Base-by-base conservation (phyloP, 768 basidiomycete species). In the Tricholoma hemisulphureum region DNA sequence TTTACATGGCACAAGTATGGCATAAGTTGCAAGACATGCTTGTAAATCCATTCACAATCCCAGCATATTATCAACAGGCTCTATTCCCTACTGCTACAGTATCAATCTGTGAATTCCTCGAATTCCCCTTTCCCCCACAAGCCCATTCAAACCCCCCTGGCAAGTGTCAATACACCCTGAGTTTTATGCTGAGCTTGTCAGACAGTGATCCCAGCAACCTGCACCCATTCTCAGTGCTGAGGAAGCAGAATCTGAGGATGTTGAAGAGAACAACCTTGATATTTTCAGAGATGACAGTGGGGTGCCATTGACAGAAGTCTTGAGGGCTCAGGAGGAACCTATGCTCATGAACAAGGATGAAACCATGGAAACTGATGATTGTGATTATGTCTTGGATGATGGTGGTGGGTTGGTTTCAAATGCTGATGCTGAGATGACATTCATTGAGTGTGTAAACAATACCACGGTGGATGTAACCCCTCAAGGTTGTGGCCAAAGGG, bases 201-300 rank as follows among this genome's bases (percentile, higher is more conserved):
- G 14, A 32, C 53, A 26, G 35, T 35, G 53, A 2, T 35, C 34
- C 6, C 13, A 14, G 3, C 34, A 35, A 14, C 34, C 34, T 3
- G 34, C 34, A 16, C 51, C 32, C 10, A 3, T 23, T 18, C 29
- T 52, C 26, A n/a, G 18, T 20, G 18, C 26, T 53, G 20, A 53
- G 23, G 41, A 55, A 23, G 58, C 28, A n/a, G 26, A 16, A 24
- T 14, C 14, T 16, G 53, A 49, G 13, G 41, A 37, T 21, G 20
- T 55, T 20, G 21, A 52, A n/a, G 53, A 48, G 28, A 23, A 59
- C 21, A n/a, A 31, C 23, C 7, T 45, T 18, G 39, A 53, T 52
- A 18, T 16, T 26, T 55, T 49, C 35, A 46, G 45, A 32, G 53
- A 59, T 35, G 53, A 59, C 14, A 55, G 51, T 37, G 53, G 50